phyloP scores from a whole-genome alignment of 192 early-diverging fungal genomes.

The Backusella australiensis region DNA sequence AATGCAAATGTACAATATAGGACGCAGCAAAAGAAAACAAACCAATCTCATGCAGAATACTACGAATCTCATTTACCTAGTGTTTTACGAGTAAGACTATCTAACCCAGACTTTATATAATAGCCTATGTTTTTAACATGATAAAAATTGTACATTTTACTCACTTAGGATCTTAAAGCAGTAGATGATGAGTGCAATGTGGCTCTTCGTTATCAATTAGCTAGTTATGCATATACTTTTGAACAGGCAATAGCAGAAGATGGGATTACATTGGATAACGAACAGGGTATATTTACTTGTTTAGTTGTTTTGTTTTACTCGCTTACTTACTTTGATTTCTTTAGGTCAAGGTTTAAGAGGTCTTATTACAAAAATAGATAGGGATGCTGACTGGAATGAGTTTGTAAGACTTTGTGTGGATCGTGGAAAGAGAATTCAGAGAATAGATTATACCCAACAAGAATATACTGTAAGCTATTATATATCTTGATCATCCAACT shows the following conservation, averaged over 20 bases:
- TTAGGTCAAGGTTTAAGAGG: slow-evolving; percentile 38
- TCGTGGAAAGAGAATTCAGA: slow-evolving; percentile 28
- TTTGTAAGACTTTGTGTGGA: slow-evolving; percentile 45
- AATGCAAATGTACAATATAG: slow-evolving; percentile 84
- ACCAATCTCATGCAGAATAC: slow-evolving; percentile 73
- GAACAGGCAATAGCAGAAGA: slow-evolving; percentile 77
- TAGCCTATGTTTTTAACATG: slow-evolving; percentile 9
- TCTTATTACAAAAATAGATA: slow-evolving; percentile 59
- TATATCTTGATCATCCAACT: neutral
- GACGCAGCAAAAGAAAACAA: slow-evolving; percentile 70
- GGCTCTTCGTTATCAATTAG: slow-evolving; percentile 74
- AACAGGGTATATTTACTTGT: slow-evolving; percentile 16
- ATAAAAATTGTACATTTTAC: neutral
- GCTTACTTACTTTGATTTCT: neutral
- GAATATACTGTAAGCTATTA: slow-evolving; percentile 40
- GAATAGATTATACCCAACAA: slow-evolving; percentile 38
- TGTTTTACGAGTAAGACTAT: slow-evolving; percentile 64
- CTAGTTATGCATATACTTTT: slow-evolving; percentile 77
- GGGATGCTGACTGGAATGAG: slow-evolving; percentile 56
- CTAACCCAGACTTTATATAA: neutral
- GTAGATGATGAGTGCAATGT: slow-evolving; percentile 85
- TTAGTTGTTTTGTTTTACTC: neutral
- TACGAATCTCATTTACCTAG: slow-evolving; percentile 80
- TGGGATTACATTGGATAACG: slow-evolving; percentile 58
- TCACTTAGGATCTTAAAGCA: slow-evolving; percentile 48